phyloP scores from a whole-genome alignment of 805 yeast species.

The Scheffersomyces coipomensis region DNA sequence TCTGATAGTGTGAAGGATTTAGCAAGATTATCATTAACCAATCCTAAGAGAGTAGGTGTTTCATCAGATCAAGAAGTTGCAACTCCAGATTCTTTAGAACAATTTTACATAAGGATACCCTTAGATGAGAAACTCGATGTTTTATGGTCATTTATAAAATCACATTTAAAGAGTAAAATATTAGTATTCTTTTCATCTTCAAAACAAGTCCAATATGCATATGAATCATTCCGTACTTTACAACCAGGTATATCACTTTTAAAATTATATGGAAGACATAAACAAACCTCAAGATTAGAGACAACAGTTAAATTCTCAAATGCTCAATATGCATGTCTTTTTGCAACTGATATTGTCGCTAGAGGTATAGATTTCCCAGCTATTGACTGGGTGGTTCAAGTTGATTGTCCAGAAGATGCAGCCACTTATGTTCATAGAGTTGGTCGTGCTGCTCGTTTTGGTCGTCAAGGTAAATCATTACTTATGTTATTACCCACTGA shows the following conservation, averaged over 20 bases:
- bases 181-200: constrained; percentile 84
- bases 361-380: constrained; percentile 92
- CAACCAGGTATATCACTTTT: constrained; percentile 90
- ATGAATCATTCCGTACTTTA: constrained; percentile 79
- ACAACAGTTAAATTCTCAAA: constrained; percentile 75
- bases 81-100: constrained; percentile 85
- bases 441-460: constrained; percentile 87
- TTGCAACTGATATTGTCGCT: constrained; percentile 91
- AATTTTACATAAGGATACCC: constrained; percentile 70
- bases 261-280: constrained; percentile 86
- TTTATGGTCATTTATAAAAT: constrained; percentile 80
- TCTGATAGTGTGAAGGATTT: constrained; percentile 78
- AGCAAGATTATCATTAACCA: constrained; percentile 71
- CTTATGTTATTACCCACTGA: constrained; percentile 83
- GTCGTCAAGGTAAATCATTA: constrained; percentile 78
- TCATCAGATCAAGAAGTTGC: constrained; percentile 48
- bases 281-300: constrained; percentile 85
- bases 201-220: constrained; percentile 87
- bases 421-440: constrained; percentile 90
- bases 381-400: constrained; percentile 91
- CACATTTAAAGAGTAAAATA: constrained; percentile 78
- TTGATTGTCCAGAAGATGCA: constrained; percentile 88
- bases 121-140: constrained; percentile 81
- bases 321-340: constrained; percentile 75
- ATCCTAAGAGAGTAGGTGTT: constrained; percentile 50